Evolutionary conservation across 345 rosid species (phyloP).

Genomic region (sweet orange (Citrus sinensis)): DNA sequence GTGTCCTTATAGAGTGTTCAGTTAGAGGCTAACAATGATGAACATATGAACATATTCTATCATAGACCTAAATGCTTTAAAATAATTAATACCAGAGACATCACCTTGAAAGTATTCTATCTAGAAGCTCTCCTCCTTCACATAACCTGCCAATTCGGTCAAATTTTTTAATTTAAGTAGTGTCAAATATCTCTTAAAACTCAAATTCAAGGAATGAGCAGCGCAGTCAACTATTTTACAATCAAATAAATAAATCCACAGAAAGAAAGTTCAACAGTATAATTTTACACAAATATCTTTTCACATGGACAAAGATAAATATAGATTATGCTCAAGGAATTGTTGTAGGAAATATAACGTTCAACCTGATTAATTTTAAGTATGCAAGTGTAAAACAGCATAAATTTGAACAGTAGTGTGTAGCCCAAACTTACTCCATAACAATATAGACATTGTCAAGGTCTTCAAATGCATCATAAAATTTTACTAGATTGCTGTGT

Average conservation of each 20-base stretch:
- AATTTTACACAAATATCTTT: neutral
- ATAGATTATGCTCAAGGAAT: neutral
- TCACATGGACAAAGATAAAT: neutral
- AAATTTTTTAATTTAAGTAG: conserved; percentile 2
- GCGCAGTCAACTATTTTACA: neutral
- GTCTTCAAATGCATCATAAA: conserved; percentile 93
- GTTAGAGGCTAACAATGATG: conserved; percentile 21
- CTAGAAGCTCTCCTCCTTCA: conserved; percentile 96
- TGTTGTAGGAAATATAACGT: neutral
- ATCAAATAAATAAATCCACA: neutral
- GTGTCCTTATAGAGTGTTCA: neutral
- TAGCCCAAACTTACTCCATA: conserved; percentile 74
- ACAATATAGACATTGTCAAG: conserved; percentile 75
- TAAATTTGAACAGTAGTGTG: neutral
- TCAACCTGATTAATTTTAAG: neutral
- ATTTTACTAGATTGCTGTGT: conserved; percentile 73
- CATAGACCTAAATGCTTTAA: neutral
- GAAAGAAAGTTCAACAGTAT: neutral
- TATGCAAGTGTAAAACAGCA: neutral
- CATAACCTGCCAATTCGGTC: conserved; percentile 66
- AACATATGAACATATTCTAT: neutral
- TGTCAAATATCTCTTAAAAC: neutral
- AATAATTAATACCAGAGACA: neutral
- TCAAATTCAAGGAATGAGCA: neutral
- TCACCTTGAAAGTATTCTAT: conserved; percentile 84